These are phyloP conservation scores for Scedosporium boydii DNA, from an alignment of 2,329 filamentous ascomycete species.

Conservation along the genomic window DNA sequence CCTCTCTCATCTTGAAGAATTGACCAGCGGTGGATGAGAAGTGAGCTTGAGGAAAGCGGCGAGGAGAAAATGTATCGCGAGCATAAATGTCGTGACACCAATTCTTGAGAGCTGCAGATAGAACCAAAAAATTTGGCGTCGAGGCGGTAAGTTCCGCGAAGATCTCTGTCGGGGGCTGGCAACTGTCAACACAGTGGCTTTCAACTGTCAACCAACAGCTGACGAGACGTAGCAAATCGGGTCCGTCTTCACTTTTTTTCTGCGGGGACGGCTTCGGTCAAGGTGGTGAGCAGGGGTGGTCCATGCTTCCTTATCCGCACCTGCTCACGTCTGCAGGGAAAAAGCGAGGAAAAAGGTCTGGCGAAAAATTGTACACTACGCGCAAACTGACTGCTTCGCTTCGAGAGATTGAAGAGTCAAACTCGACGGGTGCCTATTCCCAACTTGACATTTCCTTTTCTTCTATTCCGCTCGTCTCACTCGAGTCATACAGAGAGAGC, in stretches of 20 bases:
- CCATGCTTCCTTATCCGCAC: too few species aligned
- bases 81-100: not conserved
- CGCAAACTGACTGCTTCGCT: not conserved
- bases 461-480: not conserved
- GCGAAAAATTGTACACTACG: not conserved
- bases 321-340: too few species aligned
- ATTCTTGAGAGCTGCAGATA: conserved; percentile 8
- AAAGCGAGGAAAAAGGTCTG: not conserved
- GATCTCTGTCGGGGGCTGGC: not conserved
- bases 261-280: too few species aligned
- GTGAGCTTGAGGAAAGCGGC: conserved; percentile 2
- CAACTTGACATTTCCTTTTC: not conserved
- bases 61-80: not conserved
- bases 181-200: too few species aligned
- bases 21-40: conserved; percentile 6
- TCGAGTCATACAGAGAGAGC: not conserved
- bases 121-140: conserved; percentile 11
- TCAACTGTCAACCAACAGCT: not conserved
- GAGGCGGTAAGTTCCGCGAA: not conserved
- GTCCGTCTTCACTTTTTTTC: not conserved
- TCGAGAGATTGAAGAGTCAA: not conserved
- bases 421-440: not conserved
- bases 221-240: not conserved
- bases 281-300: too few species aligned
- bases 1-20: conserved; percentile 12